Percentiles rank a stretch among this genome's conserved stretches.
phyloP scores from a whole-genome alignment of 2,329 filamentous ascomycete species.

The Metarhizium robertsii region DNA sequence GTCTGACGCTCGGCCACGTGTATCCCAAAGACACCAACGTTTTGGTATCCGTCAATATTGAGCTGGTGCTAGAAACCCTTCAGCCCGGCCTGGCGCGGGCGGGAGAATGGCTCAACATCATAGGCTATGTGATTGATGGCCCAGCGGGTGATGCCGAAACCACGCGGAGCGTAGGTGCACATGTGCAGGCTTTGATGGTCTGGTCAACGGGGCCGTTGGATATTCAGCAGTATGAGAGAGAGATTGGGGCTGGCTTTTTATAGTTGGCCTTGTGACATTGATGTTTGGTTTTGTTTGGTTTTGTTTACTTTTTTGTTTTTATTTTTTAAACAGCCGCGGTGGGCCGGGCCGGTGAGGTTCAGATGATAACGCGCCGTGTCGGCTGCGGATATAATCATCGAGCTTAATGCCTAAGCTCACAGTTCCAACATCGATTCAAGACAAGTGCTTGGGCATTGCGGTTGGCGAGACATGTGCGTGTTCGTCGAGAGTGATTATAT shows the following conservation, averaged over 20 bases:
- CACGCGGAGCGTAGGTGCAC: slow-evolving; percentile 14
- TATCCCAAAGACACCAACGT: slow-evolving; percentile 40
- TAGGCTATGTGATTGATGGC: slow-evolving; percentile 58
- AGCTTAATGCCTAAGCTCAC: no score
- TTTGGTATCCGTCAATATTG: slow-evolving; percentile 57
- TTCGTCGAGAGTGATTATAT: no score
- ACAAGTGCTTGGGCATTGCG: no score
- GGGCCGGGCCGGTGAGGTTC: neutral
- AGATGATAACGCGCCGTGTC: no score
- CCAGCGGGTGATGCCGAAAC: neutral
- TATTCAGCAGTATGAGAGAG: slow-evolving; percentile 60
- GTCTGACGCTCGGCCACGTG: slow-evolving; percentile 59
- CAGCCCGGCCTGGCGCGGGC: slow-evolving; percentile 53
- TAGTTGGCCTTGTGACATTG: no score
- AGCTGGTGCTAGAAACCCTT: slow-evolving; percentile 58
- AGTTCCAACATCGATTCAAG: no score
- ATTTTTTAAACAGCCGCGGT: neutral
- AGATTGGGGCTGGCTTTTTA: slow-evolving; percentile 29
- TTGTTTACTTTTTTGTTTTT: no score
- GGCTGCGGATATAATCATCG: no score
- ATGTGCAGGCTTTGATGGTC: slow-evolving; percentile 65
- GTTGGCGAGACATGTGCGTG: no score
- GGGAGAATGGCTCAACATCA: slow-evolving; percentile 83
- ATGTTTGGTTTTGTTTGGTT: no score
- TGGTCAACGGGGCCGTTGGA: slow-evolving; percentile 70